These are phyloP conservation scores for Margaritispora aquatica DNA, from an alignment of 495 filamentous ascomycete genomes.

Conservation along the genomic window DNA sequence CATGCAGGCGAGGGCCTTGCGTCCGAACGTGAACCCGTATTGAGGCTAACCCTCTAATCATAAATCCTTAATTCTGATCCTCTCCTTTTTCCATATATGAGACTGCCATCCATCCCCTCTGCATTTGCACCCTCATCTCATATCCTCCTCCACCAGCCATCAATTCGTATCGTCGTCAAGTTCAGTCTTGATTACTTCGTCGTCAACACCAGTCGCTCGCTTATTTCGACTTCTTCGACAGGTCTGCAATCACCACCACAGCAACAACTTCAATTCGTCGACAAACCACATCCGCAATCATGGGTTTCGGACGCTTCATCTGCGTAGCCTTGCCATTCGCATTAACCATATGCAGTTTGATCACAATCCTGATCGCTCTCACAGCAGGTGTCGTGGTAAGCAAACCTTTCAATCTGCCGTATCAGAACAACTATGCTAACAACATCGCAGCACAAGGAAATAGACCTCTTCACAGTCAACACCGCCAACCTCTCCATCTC, in stretches of 20 bases:
- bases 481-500: slow-evolving; percentile 38
- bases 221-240: neutral
- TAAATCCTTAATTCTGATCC: too few species aligned
- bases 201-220: too few species aligned
- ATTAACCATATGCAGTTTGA: slow-evolving; percentile 64
- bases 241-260: neutral
- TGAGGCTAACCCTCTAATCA: too few species aligned
- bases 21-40: too few species aligned
- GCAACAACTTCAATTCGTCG: neutral
- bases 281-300: slow-evolving; percentile 8
- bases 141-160: neutral
- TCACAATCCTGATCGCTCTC: slow-evolving; percentile 68
- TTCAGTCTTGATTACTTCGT: neutral
- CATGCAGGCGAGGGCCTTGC: too few species aligned
- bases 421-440: too few species aligned
- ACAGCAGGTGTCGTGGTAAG: slow-evolving; percentile 32
- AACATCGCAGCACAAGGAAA: slow-evolving; percentile 39
- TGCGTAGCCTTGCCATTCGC: slow-evolving; percentile 78
- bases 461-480: slow-evolving; percentile 72
- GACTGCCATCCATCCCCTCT: too few species aligned
- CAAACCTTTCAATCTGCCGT: too few species aligned
- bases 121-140: too few species aligned
- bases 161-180: neutral
- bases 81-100: too few species aligned
- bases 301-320: slow-evolving; percentile 57